Percentiles rank a stretch among this genome's conserved stretches.
phyloP scores from a whole-genome alignment of 257 asterid genomes.

The Fraxinus cuspidata region DNA sequence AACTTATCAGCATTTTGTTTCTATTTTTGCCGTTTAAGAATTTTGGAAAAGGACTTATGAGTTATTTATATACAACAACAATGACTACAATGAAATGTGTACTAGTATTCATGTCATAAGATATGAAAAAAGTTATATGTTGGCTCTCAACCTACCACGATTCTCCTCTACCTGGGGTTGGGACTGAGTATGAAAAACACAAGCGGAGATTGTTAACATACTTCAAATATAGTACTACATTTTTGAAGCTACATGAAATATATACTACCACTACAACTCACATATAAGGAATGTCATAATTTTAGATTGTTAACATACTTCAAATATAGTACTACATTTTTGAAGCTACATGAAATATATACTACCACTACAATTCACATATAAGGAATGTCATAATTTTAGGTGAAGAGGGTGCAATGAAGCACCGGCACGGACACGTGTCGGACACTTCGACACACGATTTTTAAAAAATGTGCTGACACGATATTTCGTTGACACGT shows the following conservation, averaged over 20 bases:
- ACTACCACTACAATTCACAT: background rate
- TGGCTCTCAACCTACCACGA: background rate
- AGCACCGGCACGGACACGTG: too few relatives aligned
- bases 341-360: background rate
- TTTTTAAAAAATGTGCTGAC: too few relatives aligned
- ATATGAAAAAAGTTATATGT: background rate
- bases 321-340: background rate
- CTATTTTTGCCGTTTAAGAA: background rate
- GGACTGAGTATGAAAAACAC: background rate
- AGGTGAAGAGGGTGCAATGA: background rate
- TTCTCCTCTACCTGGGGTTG: background rate
- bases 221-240: background rate
- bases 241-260: background rate
- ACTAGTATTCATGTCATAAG: background rate
- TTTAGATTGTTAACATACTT: too few relatives aligned
- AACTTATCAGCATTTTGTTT: background rate
- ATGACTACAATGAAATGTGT: background rate
- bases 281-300: background rate
- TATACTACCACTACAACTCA: background rate
- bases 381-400: background rate
- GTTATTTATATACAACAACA: background rate
- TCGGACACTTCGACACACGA: too few relatives aligned
- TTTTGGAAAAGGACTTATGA: background rate
- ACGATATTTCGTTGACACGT: too few relatives aligned
- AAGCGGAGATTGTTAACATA: background rate